These are phyloP conservation scores for Epichloe elymi DNA, from an alignment of 2,329 filamentous ascomycete species.

Conservation along the genomic window DNA sequence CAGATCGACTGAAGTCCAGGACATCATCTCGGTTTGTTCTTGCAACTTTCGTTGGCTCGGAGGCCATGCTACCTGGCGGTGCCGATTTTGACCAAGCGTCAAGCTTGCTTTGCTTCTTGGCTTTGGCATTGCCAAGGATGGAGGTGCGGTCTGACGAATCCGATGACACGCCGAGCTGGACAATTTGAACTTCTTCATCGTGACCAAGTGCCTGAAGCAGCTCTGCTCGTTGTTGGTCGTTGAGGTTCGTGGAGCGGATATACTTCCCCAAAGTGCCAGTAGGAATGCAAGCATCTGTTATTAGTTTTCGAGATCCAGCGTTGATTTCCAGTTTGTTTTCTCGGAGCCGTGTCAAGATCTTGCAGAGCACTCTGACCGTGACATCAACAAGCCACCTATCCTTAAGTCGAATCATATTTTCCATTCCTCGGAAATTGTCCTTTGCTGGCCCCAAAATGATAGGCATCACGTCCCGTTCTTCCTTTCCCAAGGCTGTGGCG, in stretches of 20 bases:
- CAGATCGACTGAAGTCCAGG: constrained; percentile 30
- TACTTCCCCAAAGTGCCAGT: constrained; percentile 41
- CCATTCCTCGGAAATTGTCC: constrained; percentile 50
- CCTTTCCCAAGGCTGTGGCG: constrained; percentile 30
- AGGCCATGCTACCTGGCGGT: constrained; percentile 12
- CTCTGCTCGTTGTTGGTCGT: constrained; percentile 71
- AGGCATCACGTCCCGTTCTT: constrained; percentile 25
- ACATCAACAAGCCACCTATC: constrained; percentile 76
- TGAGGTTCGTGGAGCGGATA: constrained; percentile 64
- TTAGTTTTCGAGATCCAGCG: constrained; percentile 41
- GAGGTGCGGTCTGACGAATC: constrained; percentile 10
- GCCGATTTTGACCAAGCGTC: constrained; percentile 48
- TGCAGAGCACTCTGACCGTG: constrained; percentile 69
- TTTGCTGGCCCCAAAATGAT: constrained; percentile 27
- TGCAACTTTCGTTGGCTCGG: constrained; percentile 11
- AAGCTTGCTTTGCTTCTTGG: constrained; percentile 46
- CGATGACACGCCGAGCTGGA: constrained; percentile 24
- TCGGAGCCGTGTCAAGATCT: constrained; percentile 70
- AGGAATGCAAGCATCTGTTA: constrained; percentile 52
- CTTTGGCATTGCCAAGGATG: constrained; percentile 18
- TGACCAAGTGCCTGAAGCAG: constrained; percentile 51
- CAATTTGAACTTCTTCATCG: constrained; percentile 38
- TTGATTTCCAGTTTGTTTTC: constrained; percentile 63
- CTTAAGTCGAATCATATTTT: constrained; percentile 79
- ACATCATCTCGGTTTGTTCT: constrained; percentile 34